These are phyloP conservation scores for Sporothrix pallida DNA, from an alignment of 2,329 filamentous ascomycete species.

Conservation along the genomic window DNA sequence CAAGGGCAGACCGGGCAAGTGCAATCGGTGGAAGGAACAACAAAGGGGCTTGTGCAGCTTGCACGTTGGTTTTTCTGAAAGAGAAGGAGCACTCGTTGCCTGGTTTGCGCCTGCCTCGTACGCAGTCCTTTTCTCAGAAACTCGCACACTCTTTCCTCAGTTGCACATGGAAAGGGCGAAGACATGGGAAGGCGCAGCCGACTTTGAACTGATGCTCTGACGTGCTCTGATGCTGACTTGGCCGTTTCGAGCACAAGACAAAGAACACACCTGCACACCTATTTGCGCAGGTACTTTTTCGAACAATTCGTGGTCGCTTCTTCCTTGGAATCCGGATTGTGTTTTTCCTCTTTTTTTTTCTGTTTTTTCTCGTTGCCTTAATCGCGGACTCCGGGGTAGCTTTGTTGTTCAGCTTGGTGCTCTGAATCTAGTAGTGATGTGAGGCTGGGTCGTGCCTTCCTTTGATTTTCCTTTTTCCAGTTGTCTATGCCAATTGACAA, in stretches of 20 bases:
- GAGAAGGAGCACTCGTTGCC: not conserved
- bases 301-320: not conserved
- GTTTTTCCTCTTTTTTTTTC: not conserved
- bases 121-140: not conserved
- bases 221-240: not conserved
- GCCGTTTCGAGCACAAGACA: not conserved
- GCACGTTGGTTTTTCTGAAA: not conserved
- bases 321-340: not conserved
- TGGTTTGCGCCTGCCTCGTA: not conserved
- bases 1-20: not conserved
- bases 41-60: not conserved
- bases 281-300: not conserved
- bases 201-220: not conserved
- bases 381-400: conserved; percentile 14
- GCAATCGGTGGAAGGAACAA: not conserved
- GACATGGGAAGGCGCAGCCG: not conserved
- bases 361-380: not conserved
- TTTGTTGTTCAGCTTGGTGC: not conserved
- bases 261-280: not conserved
- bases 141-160: not conserved
- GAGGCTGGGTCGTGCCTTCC: not conserved
- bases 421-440: too few relatives aligned
- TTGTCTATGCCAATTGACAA: not conserved
- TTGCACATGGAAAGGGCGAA: not conserved
- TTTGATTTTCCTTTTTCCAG: not conserved